A percentile compares a stretch with the other conserved stretches of the same genome.
These are phyloP conservation scores for Spinellus fusiger DNA, from an alignment of 192 early-diverging fungal species.

Conservation along the genomic window DNA sequence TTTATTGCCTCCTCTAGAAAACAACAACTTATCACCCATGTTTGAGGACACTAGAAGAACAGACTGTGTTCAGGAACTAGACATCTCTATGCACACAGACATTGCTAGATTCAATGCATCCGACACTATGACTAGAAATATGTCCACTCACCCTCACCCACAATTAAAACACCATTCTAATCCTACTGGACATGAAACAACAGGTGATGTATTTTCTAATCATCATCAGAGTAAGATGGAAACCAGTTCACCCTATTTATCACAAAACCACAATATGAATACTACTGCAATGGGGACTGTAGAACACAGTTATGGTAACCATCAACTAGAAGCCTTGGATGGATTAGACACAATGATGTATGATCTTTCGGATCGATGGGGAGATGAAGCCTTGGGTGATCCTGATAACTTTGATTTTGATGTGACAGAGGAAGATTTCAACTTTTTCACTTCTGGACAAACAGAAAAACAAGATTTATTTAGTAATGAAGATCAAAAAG, in stretches of 20 bases:
- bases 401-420: constrained; percentile 30
- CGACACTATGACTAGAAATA: neutral
- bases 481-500: neutral
- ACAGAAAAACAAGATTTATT: neutral
- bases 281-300: neutral
- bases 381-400: constrained; percentile 21
- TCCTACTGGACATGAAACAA: too few relatives aligned
- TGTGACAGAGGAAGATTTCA: constrained; percentile 38
- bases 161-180: neutral
- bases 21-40: neutral
- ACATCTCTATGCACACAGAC: neutral
- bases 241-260: neutral
- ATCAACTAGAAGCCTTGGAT: constrained; percentile 4
- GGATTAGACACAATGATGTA: constrained; percentile 18
- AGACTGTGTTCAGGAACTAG: neutral
- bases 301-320: neutral
- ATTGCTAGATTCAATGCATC: neutral
- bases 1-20: neutral
- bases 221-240: neutral
- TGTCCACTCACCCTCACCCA: neutral
- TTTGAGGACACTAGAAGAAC: neutral
- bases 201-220: neutral
- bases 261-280: neutral
- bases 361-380: constrained; percentile 20
- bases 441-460: constrained; percentile 28